These are phyloP conservation scores for Pachysandra terminalis DNA, from an alignment of 164 flowering plant genomes.

Conservation along the genomic window DNA sequence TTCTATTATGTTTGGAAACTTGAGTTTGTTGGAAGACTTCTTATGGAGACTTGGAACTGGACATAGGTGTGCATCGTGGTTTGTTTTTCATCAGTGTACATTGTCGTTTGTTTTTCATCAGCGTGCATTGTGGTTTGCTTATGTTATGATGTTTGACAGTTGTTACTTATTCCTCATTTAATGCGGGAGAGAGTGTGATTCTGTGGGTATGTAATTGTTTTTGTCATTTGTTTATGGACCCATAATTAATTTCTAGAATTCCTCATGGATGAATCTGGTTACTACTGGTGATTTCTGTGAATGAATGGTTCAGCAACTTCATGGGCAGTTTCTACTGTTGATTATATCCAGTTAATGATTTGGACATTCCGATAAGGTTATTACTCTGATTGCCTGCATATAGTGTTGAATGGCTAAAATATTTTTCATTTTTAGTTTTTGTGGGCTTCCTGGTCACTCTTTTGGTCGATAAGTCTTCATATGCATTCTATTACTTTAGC, in stretches of 20 bases:
- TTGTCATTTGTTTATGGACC: too few relatives aligned
- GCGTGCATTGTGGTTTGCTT: too few relatives aligned
- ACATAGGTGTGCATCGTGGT: background rate
- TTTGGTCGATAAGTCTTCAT: background rate
- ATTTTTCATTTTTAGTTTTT: conserved; percentile 1
- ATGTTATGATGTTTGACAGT: too few relatives aligned
- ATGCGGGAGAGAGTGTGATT: conserved; percentile 6
- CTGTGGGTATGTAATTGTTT: background rate
- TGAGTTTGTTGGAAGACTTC: background rate
- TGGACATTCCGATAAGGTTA: background rate
- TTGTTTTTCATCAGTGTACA: too few relatives aligned
- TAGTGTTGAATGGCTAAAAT: background rate
- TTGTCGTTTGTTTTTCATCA: too few relatives aligned
- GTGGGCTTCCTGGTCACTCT: background rate
- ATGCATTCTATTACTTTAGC: too few relatives aligned
- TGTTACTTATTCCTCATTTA: background rate
- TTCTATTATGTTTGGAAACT: background rate
- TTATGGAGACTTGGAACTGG: background rate
- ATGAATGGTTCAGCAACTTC: background rate
- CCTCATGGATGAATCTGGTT: background rate
- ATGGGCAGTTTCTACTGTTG: background rate
- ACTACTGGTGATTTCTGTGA: background rate
- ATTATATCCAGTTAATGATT: background rate
- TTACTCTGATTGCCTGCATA: background rate
- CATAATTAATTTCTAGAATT: background rate